These are phyloP conservation scores for Globisporangium recalcitrans DNA, from an alignment of 352 stramenopile species.

Conservation along the genomic window DNA sequence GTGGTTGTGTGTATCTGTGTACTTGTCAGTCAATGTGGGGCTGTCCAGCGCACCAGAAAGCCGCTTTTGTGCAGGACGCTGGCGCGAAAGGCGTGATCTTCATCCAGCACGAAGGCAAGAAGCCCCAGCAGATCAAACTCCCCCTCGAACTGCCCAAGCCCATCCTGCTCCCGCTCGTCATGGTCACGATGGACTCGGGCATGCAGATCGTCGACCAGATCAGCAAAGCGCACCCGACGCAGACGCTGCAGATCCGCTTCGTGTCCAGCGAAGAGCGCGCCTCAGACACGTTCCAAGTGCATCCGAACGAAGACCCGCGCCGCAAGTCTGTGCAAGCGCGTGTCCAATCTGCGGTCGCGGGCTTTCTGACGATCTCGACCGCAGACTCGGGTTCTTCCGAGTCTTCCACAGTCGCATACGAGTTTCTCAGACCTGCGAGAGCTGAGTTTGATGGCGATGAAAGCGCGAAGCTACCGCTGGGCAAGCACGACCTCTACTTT, in stretches of 20 bases:
- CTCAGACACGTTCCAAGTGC: constrained; percentile 36
- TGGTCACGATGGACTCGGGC: constrained; percentile 63
- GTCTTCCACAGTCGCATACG: constrained; percentile 30
- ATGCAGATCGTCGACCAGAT: constrained; percentile 38
- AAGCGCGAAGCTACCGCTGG: constrained; percentile 30
- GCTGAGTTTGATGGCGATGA: neutral
- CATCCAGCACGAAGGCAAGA: constrained; percentile 45
- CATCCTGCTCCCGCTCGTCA: constrained; percentile 52
- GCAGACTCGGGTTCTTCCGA: constrained; percentile 32
- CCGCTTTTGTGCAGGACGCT: constrained; percentile 44
- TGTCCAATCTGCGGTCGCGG: constrained; percentile 35
- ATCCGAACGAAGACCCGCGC: constrained; percentile 36
- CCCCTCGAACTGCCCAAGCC: constrained; percentile 32
- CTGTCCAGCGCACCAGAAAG: constrained; percentile 67
- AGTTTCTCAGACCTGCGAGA: constrained; percentile 20
- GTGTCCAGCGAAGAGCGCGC: constrained; percentile 49
- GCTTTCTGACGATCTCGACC: constrained; percentile 51
- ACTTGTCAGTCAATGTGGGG: constrained; percentile 30
- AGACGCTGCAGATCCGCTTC: constrained; percentile 42
- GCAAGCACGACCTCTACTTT: constrained; percentile 36
- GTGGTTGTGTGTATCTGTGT: constrained; percentile 6
- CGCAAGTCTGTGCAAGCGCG: constrained; percentile 32
- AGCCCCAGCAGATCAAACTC: constrained; percentile 50
- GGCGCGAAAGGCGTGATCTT: constrained; percentile 60
- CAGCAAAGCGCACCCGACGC: constrained; percentile 20